Percentiles rank a stretch among this genome's conserved stretches.
Conservation (phyloP, 2,329 filamentous ascomycete species). For the Ophiognomonia clavigignenti-juglandacearum region DNA sequence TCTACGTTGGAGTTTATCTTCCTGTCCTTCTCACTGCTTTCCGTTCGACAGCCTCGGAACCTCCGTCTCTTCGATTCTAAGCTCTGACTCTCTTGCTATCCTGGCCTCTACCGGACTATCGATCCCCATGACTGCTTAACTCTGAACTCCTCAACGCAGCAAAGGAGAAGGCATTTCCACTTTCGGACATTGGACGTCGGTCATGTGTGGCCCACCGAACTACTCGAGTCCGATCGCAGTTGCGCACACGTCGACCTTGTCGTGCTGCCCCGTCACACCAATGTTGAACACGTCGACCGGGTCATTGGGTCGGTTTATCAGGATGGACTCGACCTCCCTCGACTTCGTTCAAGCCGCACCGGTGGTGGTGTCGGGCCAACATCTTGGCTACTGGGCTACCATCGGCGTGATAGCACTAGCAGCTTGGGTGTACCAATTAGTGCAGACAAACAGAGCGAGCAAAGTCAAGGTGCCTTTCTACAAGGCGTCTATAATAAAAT, state of each 20-base stretch:
- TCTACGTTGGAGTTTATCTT: neutral
- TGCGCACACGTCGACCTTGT: slow-evolving; percentile 6
- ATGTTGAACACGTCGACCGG: slow-evolving; percentile 19
- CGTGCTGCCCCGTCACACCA: slow-evolving; percentile 8
- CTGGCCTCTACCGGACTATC: neutral
- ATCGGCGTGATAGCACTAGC: slow-evolving; percentile 31
- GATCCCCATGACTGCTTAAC: neutral
- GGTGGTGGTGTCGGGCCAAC: slow-evolving; percentile 24
- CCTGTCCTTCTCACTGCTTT: slow-evolving; percentile 6
- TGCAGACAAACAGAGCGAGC: slow-evolving; percentile 24
- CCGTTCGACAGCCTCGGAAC: neutral
- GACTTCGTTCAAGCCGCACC: slow-evolving; percentile 23
- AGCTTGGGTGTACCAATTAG: slow-evolving; percentile 32
- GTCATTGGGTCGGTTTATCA: slow-evolving; percentile 17
- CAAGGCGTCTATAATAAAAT: slow-evolving; percentile 42
- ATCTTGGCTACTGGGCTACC: slow-evolving; percentile 37
- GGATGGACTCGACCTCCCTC: slow-evolving; percentile 18
- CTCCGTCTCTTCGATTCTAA: neutral
- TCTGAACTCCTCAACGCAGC: neutral
- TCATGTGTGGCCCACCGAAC: slow-evolving; percentile 10
- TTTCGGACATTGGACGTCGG: neutral
- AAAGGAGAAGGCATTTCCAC: neutral
- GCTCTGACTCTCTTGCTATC: neutral
- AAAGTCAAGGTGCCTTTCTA: slow-evolving; percentile 39
- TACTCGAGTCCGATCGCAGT: slow-evolving; percentile 12